Conservation (phyloP, 306 rosid species). For the Argentina anserina region DNA sequence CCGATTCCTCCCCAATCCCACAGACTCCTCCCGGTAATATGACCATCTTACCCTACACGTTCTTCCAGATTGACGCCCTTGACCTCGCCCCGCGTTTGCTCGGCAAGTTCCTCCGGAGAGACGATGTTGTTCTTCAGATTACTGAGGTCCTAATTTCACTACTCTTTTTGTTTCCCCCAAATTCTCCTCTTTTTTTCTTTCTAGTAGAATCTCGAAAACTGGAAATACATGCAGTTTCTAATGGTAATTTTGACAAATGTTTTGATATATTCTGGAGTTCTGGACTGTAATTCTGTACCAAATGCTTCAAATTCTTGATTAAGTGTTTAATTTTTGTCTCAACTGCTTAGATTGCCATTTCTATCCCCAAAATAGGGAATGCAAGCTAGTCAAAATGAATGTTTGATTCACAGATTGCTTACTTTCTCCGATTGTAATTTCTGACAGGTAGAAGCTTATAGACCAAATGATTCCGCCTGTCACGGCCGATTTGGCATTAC, state of each 20-base stretch:
- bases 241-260: background rate
- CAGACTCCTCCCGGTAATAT: constrained; percentile 15
- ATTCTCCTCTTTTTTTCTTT: background rate
- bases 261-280: no score
- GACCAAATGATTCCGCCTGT: constrained; percentile 81
- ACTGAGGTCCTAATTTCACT: constrained; percentile 58
- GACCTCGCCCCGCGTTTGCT: constrained; percentile 88
- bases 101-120: constrained; percentile 75
- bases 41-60: constrained; percentile 43
- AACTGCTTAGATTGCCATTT: background rate
- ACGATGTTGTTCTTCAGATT: constrained; percentile 79
- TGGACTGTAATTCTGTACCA: background rate
- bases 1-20: constrained; percentile 10
- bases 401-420: background rate
- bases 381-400: background rate
- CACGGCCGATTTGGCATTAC: constrained; percentile 91
- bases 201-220: background rate
- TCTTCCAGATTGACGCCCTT: constrained; percentile 71
- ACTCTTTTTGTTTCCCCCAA: background rate
- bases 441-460: constrained; percentile 80
- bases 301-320: background rate
- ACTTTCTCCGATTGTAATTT: background rate
- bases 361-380: background rate
- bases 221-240: background rate
- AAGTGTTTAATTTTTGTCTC: no score